These are phyloP conservation scores for Suhomyces sp. DNA, from an alignment of 805 yeast genomes.

Conservation along the genomic window DNA sequence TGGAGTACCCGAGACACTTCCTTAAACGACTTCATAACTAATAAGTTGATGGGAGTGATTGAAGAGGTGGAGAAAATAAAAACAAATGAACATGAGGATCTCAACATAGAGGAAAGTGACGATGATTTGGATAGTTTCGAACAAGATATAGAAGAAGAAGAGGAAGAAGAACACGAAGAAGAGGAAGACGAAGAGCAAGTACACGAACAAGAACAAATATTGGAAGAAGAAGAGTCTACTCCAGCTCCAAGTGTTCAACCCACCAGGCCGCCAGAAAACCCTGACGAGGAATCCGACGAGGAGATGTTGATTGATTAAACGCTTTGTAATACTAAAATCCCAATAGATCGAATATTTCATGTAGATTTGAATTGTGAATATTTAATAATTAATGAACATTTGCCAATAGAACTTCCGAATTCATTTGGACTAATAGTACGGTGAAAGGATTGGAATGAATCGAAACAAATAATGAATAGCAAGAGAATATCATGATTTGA, in stretches of 20 bases:
- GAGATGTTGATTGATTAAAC: slow-evolving; percentile 13
- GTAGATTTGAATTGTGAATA: too few species aligned
- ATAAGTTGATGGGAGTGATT: slow-evolving; percentile 24
- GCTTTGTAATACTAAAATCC: too few species aligned
- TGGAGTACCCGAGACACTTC: slow-evolving; percentile 36
- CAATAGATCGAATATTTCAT: slow-evolving; percentile 5
- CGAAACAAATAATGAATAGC: too few species aligned
- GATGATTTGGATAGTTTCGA: slow-evolving; percentile 18
- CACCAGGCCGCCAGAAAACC: slow-evolving; percentile 1
- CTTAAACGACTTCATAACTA: slow-evolving; percentile 29
- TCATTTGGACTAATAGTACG: too few species aligned
- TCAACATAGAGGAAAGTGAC: slow-evolving; percentile 20
- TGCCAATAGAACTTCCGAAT: too few species aligned
- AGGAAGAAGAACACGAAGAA: slow-evolving; percentile 18
- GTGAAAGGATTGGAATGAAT: too few species aligned
- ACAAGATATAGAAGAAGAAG: slow-evolving; percentile 18
- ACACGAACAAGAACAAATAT: slow-evolving; percentile 8
- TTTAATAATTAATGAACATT: too few species aligned
- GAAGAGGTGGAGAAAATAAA: slow-evolving; percentile 29
- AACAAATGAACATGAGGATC: slow-evolving; percentile 28
- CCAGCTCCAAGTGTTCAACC: too few species aligned
- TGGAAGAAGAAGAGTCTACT: slow-evolving; percentile 8
- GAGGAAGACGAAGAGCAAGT: slow-evolving; percentile 15
- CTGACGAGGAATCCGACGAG: slow-evolving; percentile 7
- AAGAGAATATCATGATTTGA: too few species aligned